phyloP scores from a whole-genome alignment of 768 basidiomycete species.

The Gyrodon lividus region DNA sequence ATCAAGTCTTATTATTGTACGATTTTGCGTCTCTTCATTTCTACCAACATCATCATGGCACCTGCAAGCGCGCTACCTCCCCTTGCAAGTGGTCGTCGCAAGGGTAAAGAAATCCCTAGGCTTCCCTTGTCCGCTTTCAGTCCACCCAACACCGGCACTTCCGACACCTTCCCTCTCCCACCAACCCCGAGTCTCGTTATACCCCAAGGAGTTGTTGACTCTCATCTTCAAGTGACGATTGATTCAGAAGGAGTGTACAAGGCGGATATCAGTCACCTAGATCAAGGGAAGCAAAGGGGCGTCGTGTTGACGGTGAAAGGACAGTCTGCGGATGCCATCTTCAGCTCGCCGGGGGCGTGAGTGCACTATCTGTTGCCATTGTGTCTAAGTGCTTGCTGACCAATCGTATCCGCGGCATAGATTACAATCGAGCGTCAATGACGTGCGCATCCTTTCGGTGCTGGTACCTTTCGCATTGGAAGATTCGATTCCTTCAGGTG shows the following conservation, averaged over 20 bases:
- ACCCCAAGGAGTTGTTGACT: conserved; percentile 65
- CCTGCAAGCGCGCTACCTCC: conserved; percentile 12
- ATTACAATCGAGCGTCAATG: conserved; percentile 14
- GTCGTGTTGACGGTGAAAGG: conserved; percentile 56
- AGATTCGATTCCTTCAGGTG: conserved; percentile 40
- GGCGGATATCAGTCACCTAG: conserved; percentile 42
- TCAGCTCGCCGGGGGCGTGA: conserved; percentile 44
- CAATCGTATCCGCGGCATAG: conserved; percentile 10
- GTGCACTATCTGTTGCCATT: conserved; percentile 1
- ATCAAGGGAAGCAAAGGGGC: conserved; percentile 50
- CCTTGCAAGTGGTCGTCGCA: conserved; percentile 49
- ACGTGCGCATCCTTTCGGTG: conserved; percentile 51
- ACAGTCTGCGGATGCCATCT: conserved; percentile 35
- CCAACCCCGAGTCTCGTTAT: conserved; percentile 67
- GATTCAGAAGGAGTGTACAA: conserved; percentile 20
- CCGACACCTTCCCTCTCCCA: conserved; percentile 65
- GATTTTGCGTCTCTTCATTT: neutral
- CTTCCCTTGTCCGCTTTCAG: conserved; percentile 77
- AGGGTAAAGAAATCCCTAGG: conserved; percentile 63
- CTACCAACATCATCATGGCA: neutral
- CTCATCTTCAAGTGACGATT: conserved; percentile 52
- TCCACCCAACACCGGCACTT: conserved; percentile 64
- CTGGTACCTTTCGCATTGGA: conserved; percentile 62
- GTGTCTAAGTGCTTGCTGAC: neutral
- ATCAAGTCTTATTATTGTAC: neutral